Base-by-base conservation (phyloP, 345 rosid species). In the Lepidium aucheri region DNA sequence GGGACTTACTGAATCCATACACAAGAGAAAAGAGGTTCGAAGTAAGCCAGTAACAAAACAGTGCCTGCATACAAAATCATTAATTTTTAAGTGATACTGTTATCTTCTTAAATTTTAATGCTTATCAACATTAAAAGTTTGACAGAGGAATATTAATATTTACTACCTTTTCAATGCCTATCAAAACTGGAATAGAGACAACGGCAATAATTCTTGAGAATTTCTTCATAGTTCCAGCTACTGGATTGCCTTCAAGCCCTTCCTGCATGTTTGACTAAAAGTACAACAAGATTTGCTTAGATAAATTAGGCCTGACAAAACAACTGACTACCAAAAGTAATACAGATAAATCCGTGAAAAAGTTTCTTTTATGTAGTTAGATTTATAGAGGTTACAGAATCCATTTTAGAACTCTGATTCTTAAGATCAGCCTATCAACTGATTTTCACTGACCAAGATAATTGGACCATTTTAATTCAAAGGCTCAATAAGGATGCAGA, bases 201-300 rank as follows among this genome's bases (percentile, higher is more conserved):
- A 72, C 63, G 49, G 87, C 84, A 56, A 84, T 17, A 69, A 74
- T 71, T 74, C 93, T 79, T 8, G 80, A 84, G 69, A 82, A 35
- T 3, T 77, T 82, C 79, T 84, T 86, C 89, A 82, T 78, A 69
- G 78, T 79, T 43, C 81, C 80, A 63, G 89, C 86, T 36, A 72
- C 60, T 54, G 83, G 74, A 50, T 84, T 84, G 55, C 89, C 87
- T 74, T 82, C 86, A 65, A 84, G 46, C 24, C 87, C 89, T 71
- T 81, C 89, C 73, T 81, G 83, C 82, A 77, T 74, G 58, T 84
- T 79, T 52, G 78, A 78, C 85, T 81, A 68, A 55, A 49, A 34
- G n/a, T n/a, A 8, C 33, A 34, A 28, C 24, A 35, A 17, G 50
- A 41, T 22, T 42, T 53, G 51, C 18, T 67, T 34, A 32, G 13